Evolutionary conservation across 345 rosid genomes (phyloP).

Genomic region (Cardiospermum halicacabum): DNA sequence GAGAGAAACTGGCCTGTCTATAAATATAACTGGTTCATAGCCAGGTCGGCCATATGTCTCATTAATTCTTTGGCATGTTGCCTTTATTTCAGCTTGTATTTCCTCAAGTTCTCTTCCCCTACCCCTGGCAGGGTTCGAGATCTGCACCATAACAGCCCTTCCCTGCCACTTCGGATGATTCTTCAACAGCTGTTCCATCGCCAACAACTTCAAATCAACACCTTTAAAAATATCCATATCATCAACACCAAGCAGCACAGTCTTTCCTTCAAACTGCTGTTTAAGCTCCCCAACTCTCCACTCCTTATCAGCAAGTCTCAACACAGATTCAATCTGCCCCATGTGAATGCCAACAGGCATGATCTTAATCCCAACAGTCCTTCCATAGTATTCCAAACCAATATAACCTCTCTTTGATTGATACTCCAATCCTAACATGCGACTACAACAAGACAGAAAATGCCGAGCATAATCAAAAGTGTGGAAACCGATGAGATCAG

Average conservation of each 20-base stretch:
- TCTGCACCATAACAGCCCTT: constrained; percentile 66
- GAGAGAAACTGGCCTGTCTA: constrained; percentile 54
- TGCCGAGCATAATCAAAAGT: constrained; percentile 96
- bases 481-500: constrained; percentile 74
- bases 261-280: constrained; percentile 67
- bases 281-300: constrained; percentile 68
- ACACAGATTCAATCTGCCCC: constrained; percentile 69
- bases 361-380: constrained; percentile 74
- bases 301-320: constrained; percentile 60
- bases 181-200: constrained; percentile 71
- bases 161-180: constrained; percentile 73
- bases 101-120: constrained; percentile 67
- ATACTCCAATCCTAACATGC: constrained; percentile 68
- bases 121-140: constrained; percentile 68
- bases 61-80: constrained; percentile 60
- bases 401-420: constrained; percentile 77
- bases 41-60: constrained; percentile 53
- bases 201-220: constrained; percentile 63
- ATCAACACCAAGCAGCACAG: constrained; percentile 68
- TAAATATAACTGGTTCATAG: constrained; percentile 64
- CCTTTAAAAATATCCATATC: constrained; percentile 87
- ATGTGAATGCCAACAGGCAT: constrained; percentile 82
- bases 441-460: constrained; percentile 74
- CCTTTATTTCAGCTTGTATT: constrained; percentile 51
- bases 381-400: constrained; percentile 68